A percentile compares a stretch with the other conserved stretches of the same genome.
These are phyloP conservation scores for Yamadazyma sp. DNA, from an alignment of 1,139 yeast species.

Conservation along the genomic window DNA sequence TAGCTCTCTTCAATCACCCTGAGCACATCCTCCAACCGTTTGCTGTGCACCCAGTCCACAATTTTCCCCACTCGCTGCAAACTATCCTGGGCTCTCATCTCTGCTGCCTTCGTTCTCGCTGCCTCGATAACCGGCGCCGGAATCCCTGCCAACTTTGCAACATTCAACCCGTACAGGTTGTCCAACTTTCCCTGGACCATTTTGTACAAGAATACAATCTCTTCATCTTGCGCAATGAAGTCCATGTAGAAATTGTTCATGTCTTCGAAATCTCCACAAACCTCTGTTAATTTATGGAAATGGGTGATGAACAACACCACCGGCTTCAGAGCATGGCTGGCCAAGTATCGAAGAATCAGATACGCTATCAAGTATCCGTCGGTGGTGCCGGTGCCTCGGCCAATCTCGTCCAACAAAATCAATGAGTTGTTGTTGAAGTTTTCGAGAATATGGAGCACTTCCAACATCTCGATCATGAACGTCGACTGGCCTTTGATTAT, in stretches of 20 bases:
- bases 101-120: constrained; percentile 51
- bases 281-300: constrained; percentile 67
- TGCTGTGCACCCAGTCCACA: constrained; percentile 1
- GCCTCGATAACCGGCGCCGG: constrained; percentile 47
- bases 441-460: constrained; percentile 57
- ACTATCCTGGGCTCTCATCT: constrained; percentile 35
- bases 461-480: constrained; percentile 72
- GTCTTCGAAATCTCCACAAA: constrained; percentile 40
- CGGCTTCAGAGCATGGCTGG: constrained; percentile 46
- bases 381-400: constrained; percentile 82
- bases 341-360: constrained; percentile 66
- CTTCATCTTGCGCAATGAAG: constrained; percentile 49
- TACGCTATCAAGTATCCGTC: constrained; percentile 91
- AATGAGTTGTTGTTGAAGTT: constrained; percentile 49
- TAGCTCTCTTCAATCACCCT: neutral
- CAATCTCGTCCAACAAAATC: constrained; percentile 82
- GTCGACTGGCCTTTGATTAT: constrained; percentile 70
- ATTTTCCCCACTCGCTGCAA: constrained; percentile 8
- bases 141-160: constrained; percentile 69
- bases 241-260: constrained; percentile 78
- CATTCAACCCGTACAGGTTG: constrained; percentile 76
- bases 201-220: constrained; percentile 60
- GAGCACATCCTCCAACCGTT: constrained; percentile 3
- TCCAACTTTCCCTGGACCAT: constrained; percentile 58
- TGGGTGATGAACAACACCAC: constrained; percentile 82